These are phyloP conservation scores for Hericium coralloides DNA, from an alignment of 768 basidiomycete genomes.

Conservation along the genomic window DNA sequence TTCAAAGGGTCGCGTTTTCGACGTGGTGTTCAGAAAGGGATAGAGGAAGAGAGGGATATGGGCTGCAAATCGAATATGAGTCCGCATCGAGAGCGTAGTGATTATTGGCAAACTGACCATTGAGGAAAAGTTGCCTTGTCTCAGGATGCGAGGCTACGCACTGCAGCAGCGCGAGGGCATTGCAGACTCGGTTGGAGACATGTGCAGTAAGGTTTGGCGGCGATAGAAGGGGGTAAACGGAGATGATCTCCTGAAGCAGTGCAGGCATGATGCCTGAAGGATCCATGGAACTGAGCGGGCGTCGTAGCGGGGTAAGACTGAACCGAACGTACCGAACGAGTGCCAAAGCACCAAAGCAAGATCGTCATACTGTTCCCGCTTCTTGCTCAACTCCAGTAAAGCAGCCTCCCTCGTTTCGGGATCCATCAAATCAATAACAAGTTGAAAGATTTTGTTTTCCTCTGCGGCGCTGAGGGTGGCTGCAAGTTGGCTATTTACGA, in stretches of 20 bases:
- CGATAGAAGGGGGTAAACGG: constrained; percentile 92
- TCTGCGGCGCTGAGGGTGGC: constrained; percentile 31
- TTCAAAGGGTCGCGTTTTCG: constrained; percentile 98
- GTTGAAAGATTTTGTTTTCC: constrained; percentile 78
- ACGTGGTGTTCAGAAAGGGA: constrained; percentile 97
- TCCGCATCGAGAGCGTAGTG: neutral
- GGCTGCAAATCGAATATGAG: constrained; percentile 36
- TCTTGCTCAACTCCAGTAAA: constrained; percentile 94
- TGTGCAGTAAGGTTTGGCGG: constrained; percentile 96
- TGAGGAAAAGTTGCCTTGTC: constrained; percentile 90
- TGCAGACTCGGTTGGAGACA: constrained; percentile 97
- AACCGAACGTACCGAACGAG: constrained; percentile 67
- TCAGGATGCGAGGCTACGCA: constrained; percentile 98
- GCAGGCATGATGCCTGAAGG: constrained; percentile 90
- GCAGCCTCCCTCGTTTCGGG: constrained; percentile 81
- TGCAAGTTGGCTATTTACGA: constrained; percentile 19
- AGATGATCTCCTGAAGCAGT: constrained; percentile 93
- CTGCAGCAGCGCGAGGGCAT: constrained; percentile 93
- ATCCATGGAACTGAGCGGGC: neutral
- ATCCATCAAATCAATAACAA: constrained; percentile 85
- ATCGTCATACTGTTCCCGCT: constrained; percentile 98
- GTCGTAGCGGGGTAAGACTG: neutral
- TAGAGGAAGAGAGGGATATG: constrained; percentile 95
- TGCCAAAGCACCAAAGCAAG: constrained; percentile 97
- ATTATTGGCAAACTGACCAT: constrained; percentile 48